These are phyloP conservation scores for Exophiala spinifera DNA, from an alignment of 2,329 filamentous ascomycete species.

Conservation along the genomic window DNA sequence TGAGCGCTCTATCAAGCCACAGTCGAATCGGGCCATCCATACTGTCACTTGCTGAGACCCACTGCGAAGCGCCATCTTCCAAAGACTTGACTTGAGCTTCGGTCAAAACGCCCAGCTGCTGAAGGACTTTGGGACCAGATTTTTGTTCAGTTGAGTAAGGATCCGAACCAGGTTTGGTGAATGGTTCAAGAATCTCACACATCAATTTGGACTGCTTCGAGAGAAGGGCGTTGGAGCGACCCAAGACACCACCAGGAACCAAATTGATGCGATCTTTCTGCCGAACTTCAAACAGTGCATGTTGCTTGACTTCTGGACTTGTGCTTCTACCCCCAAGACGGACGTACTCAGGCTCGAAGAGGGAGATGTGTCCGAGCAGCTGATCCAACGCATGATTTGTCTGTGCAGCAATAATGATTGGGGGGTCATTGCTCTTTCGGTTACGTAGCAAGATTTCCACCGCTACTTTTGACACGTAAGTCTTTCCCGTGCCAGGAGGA, in stretches of 20 bases:
- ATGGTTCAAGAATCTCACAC: conserved; percentile 41
- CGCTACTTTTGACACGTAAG: conserved; percentile 71
- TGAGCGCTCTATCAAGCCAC: conserved; percentile 57
- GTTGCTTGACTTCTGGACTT: conserved; percentile 61
- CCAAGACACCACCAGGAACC: conserved; percentile 42
- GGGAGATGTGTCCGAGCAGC: conserved; percentile 62
- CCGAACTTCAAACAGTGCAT: conserved; percentile 64
- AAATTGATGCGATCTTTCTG: conserved; percentile 32
- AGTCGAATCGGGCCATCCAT: conserved; percentile 45
- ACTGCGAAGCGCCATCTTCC: conserved; percentile 45
- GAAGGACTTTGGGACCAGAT: conserved; percentile 42
- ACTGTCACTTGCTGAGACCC: conserved; percentile 38
- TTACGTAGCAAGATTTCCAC: conserved; percentile 65
- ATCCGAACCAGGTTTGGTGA: conserved; percentile 35
- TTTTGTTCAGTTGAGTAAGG: conserved; percentile 50
- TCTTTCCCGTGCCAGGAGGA: conserved; percentile 77
- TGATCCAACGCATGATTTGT: conserved; percentile 92
- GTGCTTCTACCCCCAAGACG: conserved; percentile 68
- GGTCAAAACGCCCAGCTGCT: conserved; percentile 57
- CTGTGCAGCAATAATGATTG: conserved; percentile 77
- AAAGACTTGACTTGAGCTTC: conserved; percentile 63
- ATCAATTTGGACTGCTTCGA: conserved; percentile 44
- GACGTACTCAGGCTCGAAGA: conserved; percentile 61
- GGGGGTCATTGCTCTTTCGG: conserved; percentile 54
- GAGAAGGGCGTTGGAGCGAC: conserved; percentile 42